These are phyloP conservation scores for Candida sakaeoensis DNA, from an alignment of 805 yeast genomes.

Conservation along the genomic window DNA sequence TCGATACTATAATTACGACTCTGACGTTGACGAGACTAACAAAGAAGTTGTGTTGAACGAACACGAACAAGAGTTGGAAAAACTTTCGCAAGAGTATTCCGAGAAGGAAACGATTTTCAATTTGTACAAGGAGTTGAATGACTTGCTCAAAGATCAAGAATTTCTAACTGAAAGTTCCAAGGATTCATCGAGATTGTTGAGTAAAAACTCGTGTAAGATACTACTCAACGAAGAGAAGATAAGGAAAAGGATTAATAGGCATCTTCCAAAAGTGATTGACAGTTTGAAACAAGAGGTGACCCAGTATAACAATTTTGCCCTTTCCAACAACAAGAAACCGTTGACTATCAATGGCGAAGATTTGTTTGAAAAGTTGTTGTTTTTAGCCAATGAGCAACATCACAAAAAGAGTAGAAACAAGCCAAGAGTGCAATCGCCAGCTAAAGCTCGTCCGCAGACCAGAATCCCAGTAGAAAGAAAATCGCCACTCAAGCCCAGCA, in stretches of 20 bases:
- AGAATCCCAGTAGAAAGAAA: constrained; percentile 4
- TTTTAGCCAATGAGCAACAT: constrained; percentile 26
- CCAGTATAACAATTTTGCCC: constrained; percentile 42
- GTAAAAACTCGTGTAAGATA: constrained; percentile 74
- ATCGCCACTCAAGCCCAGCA: constrained; percentile 10
- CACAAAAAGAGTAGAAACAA: not conserved
- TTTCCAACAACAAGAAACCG: constrained; percentile 17
- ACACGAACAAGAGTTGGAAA: constrained; percentile 61
- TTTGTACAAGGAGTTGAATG: constrained; percentile 52
- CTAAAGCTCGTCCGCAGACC: constrained; percentile 2
- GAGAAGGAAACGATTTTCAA: constrained; percentile 53
- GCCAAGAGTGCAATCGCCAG: constrained; percentile 12
- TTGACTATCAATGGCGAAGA: constrained; percentile 46
- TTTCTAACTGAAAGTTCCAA: constrained; percentile 66
- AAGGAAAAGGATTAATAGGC: constrained; percentile 62
- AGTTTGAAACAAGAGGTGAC: constrained; percentile 46
- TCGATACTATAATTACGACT: constrained; percentile 31
- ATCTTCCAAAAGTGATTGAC: constrained; percentile 60
- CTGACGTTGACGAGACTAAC: constrained; percentile 33
- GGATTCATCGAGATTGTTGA: constrained; percentile 74
- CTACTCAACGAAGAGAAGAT: constrained; percentile 75
- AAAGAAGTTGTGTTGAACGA: constrained; percentile 59
- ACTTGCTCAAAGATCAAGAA: constrained; percentile 54
- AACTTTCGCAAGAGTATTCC: constrained; percentile 47
- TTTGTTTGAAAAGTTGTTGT: constrained; percentile 35